Percentiles rank a stretch among this genome's conserved stretches.
Conservation (phyloP, 1,139 yeast species). For the Yamadazyma epiphylla region DNA sequence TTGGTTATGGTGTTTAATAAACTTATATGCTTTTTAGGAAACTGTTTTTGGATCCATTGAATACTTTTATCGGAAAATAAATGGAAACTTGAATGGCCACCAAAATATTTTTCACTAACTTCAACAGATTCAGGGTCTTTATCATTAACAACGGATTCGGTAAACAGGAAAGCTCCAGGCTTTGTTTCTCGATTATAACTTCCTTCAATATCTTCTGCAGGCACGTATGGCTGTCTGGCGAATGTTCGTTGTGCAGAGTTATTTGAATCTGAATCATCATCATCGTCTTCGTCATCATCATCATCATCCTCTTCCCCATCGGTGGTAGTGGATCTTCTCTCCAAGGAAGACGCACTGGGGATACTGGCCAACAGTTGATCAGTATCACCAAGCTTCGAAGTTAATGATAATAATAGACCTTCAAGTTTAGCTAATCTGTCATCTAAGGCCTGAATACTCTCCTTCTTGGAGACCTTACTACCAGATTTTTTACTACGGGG, state of each 20-base stretch:
- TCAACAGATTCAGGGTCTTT: constrained; percentile 2
- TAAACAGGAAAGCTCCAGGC: constrained; percentile 1
- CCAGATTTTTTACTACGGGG: constrained; percentile 7
- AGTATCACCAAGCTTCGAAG: constrained; percentile 7
- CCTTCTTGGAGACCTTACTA: constrained; percentile 4
- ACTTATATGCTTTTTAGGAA: constrained; percentile 10
- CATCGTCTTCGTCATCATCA: background rate
- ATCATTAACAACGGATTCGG: background rate
- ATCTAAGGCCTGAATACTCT: constrained; percentile 8
- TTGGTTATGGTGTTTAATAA: constrained; percentile 27
- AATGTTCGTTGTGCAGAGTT: background rate
- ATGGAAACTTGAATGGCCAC: constrained; percentile 16
- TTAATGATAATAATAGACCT: constrained; percentile 6
- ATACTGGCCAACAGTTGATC: background rate
- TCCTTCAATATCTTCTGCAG: constrained; percentile 1
- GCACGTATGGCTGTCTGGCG: background rate
- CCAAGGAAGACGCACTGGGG: no score
- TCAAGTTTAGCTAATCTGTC: constrained; percentile 11
- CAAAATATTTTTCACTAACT: constrained; percentile 12
- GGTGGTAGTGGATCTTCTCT: background rate
- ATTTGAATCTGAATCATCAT: background rate
- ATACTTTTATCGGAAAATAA: constrained; percentile 16
- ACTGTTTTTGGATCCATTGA: constrained; percentile 13
- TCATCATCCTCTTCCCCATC: background rate
- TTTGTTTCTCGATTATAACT: constrained; percentile 1